Conservation (phyloP, 1,284 basidiomycete species). For the Tylopilus sp. region DNA sequence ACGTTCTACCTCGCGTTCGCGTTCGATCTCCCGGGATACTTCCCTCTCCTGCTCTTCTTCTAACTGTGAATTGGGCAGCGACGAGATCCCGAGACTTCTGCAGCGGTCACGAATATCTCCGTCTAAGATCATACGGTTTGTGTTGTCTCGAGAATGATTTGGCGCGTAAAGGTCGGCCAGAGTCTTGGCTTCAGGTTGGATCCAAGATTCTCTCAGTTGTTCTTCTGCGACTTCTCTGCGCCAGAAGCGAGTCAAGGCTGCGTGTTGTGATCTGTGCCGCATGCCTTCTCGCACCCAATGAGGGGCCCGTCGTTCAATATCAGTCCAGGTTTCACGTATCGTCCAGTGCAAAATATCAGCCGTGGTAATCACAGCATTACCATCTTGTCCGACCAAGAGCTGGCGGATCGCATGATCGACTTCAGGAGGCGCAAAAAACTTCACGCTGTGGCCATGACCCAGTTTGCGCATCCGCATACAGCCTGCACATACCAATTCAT, state of each 20-base stretch:
- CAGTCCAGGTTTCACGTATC: constrained; percentile 55
- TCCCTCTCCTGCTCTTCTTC: constrained; percentile 61
- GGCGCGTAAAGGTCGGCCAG: constrained; percentile 49
- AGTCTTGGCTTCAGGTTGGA: constrained; percentile 48
- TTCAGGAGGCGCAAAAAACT: constrained; percentile 60
- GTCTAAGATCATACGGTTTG: constrained; percentile 9
- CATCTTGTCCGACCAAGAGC: constrained; percentile 18
- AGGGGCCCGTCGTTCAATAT: constrained; percentile 44
- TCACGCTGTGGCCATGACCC: constrained; percentile 56
- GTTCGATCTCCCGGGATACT: constrained; percentile 52
- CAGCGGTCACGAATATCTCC: constrained; percentile 42
- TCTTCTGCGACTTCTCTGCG: background rate
- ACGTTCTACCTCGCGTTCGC: constrained; percentile 49
- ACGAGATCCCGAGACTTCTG: constrained; percentile 34
- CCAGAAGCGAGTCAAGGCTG: background rate
- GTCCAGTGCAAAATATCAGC: constrained; percentile 56
- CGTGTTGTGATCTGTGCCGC: constrained; percentile 13
- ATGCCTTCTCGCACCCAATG: constrained; percentile 53
- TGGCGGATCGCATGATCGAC: constrained; percentile 50
- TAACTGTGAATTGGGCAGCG: constrained; percentile 30
- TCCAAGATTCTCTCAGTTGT: constrained; percentile 41
- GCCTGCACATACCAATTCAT: constrained; percentile 32
- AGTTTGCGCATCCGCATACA: constrained; percentile 62
- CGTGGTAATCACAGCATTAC: constrained; percentile 29
- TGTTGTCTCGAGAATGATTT: background rate